phyloP scores from a whole-genome alignment of 2,329 filamentous ascomycete species.

The Fusarium setosum region DNA sequence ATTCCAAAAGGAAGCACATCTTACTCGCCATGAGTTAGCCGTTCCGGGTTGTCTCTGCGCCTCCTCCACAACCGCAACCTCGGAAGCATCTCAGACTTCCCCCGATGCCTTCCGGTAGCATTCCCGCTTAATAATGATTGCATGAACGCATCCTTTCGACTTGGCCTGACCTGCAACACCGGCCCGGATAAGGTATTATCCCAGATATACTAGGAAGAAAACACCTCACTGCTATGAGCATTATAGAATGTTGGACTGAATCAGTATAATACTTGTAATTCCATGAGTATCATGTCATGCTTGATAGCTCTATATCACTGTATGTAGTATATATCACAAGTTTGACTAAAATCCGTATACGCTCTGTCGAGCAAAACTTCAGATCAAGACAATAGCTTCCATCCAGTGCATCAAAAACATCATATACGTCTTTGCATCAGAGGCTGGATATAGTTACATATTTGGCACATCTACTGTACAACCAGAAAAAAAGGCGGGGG shows the following conservation, averaged over 20 bases:
- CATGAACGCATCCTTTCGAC: slow-evolving; percentile 23
- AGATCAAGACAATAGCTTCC: not conserved
- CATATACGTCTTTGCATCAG: slow-evolving; percentile 36
- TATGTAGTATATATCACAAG: no score
- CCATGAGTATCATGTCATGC: no score
- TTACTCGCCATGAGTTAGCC: not conserved
- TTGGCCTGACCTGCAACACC: not conserved
- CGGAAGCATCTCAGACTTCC: slow-evolving; percentile 24
- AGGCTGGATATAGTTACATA: slow-evolving; percentile 46
- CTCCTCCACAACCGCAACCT: slow-evolving; percentile 23
- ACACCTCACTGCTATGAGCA: no score
- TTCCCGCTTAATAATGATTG: slow-evolving; percentile 15
- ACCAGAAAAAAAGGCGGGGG: slow-evolving; percentile 12
- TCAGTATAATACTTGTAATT: no score
- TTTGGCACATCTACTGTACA: slow-evolving; percentile 46
- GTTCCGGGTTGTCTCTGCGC: not conserved
- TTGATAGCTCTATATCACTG: not conserved
- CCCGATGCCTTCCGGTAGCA: slow-evolving; percentile 18
- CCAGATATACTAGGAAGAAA: not conserved
- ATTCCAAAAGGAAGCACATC: not conserved
- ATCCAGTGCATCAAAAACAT: slow-evolving; percentile 4
- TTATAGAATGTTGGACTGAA: no score
- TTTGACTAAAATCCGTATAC: no score
- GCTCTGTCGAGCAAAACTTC: not conserved
- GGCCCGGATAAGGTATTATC: not conserved